Percentiles rank a stretch among this genome's conserved stretches.
phyloP scores from a whole-genome alignment of 2,329 filamentous ascomycete genomes.

The Emmonsiellopsis sp. region DNA sequence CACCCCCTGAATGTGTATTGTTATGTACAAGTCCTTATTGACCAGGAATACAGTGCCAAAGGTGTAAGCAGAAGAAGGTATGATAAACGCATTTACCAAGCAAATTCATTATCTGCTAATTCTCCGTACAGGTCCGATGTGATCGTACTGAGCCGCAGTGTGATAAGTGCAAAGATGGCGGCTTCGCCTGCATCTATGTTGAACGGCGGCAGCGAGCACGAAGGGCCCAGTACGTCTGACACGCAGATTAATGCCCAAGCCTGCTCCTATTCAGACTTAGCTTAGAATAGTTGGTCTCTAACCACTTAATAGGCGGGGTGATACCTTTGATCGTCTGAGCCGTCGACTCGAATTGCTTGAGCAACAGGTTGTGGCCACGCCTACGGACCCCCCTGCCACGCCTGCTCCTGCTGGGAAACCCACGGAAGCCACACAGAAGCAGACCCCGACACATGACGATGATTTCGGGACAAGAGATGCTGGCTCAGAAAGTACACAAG shows the following conservation, averaged over 20 bases:
- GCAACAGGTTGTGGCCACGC: neutral
- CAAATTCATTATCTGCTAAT: too few relatives aligned
- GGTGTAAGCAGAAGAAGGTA: too few relatives aligned
- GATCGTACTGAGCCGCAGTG: slow-evolving; percentile 8
- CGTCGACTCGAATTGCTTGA: slow-evolving; percentile 1
- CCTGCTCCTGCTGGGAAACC: neutral
- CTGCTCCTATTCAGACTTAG: too few relatives aligned
- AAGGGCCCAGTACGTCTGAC: neutral
- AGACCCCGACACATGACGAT: neutral
- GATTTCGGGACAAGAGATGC: neutral
- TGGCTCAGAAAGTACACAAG: neutral
- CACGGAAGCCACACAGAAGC: neutral
- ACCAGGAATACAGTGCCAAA: too few relatives aligned
- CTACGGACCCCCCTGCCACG: neutral
- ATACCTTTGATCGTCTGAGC: neutral
- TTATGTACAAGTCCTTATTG: too few relatives aligned
- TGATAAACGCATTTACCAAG: too few relatives aligned
- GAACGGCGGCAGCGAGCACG: neutral
- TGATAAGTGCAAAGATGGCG: slow-evolving; percentile 12
- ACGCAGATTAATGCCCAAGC: neutral
- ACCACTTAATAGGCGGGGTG: too few relatives aligned
- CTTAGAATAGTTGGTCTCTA: too few relatives aligned
- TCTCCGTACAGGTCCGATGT: too few relatives aligned
- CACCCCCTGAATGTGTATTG: too few relatives aligned
- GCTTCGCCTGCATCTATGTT: slow-evolving; percentile 9